Evolutionary conservation across 352 stramenopile species (phyloP), one percentile per base, ranked within the genome.

Genomic region (Phytopythium cucurbitacearum): DNA sequence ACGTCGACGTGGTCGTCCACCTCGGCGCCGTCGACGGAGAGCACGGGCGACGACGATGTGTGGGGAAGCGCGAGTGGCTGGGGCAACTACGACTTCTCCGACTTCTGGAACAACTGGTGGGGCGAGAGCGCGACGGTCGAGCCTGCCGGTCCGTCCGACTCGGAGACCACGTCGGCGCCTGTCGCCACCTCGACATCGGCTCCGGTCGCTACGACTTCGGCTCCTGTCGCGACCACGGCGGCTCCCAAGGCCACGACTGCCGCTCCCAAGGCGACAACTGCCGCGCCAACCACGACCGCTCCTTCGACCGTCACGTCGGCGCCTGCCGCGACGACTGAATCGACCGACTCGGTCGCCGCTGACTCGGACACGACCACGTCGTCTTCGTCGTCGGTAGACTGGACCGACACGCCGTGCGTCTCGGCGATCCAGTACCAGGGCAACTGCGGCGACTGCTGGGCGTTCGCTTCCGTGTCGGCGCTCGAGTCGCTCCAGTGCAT

Each of bases 401-500:
- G 21, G 21, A 28, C 21, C 21, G 21, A 28, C 21, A 28, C 21
- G 21, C 21, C 21, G 21, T 28, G 21, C 21, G 21, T 28, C 21
- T 28, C 21, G 21, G 21, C 21, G 21, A 28, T 28, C 21, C 21
- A 28, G 21, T 28, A 28, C 21, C 96, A 99, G 63, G 96, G 89
- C 5, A 56, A 80, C 7, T 98, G 95, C 64, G 94, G 94, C 40
- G 94, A 85, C 5, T 98, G 95, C 72, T 98, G 95, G 94, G 85
- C 91, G 11, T 99, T 98, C 73, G 95, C 90, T 9, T 87, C 89
- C 1, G 80, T 89, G 1, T 84, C 91, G 11, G 87, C 79, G 7
- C 62, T 96, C 4, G 91, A 98, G 64, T 21, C 75, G 97, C 21
- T 44, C 56, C 3, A 64, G 58, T 95, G 87, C 46, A 85, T 98